Evolutionary conservation across 345 rosid species (phyloP).

Genomic region (Gossypium mustelinum): DNA sequence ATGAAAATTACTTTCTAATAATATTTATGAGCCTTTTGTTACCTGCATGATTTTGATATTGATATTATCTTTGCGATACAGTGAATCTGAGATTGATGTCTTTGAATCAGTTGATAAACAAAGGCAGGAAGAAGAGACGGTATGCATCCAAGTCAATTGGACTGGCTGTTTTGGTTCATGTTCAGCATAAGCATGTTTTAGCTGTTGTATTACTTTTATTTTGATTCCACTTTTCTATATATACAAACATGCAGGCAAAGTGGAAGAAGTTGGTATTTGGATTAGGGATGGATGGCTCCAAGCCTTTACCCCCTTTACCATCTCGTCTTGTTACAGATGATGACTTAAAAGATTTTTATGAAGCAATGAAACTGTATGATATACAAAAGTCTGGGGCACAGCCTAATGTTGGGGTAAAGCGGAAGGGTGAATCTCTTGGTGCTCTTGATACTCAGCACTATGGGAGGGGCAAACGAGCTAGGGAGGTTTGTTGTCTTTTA

Average conservation of each 20-base stretch:
- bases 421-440: constrained; percentile 53
- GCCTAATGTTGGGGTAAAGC: constrained; percentile 52
- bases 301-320: constrained; percentile 49
- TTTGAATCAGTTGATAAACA: constrained; percentile 78
- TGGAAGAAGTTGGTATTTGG: constrained; percentile 58
- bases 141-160: constrained; percentile 24
- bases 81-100: constrained; percentile 84
- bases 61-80: constrained; percentile 22
- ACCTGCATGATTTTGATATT: neutral
- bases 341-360: constrained; percentile 63
- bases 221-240: neutral
- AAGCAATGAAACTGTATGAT: constrained; percentile 68
- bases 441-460: constrained; percentile 66
- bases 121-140: constrained; percentile 72
- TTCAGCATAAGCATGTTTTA: constrained; percentile 12
- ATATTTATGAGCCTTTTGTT: neutral
- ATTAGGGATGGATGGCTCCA: constrained; percentile 40
- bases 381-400: constrained; percentile 43
- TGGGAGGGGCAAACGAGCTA: constrained; percentile 94
- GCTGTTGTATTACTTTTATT: neutral
- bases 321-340: constrained; percentile 84
- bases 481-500: constrained; percentile 60
- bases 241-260: constrained; percentile 46
- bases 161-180: neutral
- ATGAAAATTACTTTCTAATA: neutral